Evolutionary conservation across 139 green algal genomes (phyloP).

Genomic region (Mesostigma viride): DNA sequence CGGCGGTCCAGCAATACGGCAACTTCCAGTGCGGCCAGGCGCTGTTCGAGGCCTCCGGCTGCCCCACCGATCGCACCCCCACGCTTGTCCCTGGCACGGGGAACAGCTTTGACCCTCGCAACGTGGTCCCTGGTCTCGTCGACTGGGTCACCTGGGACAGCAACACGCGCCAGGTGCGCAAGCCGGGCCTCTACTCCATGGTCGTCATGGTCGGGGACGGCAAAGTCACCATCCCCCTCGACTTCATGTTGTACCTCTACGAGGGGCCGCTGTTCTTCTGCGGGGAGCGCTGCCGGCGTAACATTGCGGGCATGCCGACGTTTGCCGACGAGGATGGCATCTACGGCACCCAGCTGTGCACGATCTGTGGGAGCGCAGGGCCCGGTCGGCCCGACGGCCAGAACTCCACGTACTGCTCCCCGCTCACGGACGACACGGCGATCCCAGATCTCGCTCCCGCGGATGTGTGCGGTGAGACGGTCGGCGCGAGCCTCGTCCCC

Average conservation of each 20-base stretch:
- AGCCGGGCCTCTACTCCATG: conserved; percentile 22
- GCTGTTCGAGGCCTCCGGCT: neutral
- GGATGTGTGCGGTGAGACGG: too few relatives aligned
- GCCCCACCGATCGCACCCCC: conserved; percentile 14
- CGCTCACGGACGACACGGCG: too few relatives aligned
- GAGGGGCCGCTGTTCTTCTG: conserved; percentile 22
- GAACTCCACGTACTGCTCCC: too few relatives aligned
- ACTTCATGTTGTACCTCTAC: conserved; percentile 32
- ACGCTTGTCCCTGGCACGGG: neutral
- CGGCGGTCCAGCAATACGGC: neutral
- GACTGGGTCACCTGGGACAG: conserved; percentile 20
- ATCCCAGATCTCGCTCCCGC: too few relatives aligned
- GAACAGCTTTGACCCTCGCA: neutral
- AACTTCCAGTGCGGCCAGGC: neutral
- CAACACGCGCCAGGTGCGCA: neutral
- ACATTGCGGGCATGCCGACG: conserved; percentile 10
- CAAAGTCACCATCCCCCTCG: conserved; percentile 12
- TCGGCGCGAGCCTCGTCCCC: neutral
- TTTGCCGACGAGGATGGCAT: conserved; percentile 24
- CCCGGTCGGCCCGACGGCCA: too few relatives aligned
- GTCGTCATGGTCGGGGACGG: conserved; percentile 20
- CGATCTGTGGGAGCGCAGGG: conserved; percentile 17
- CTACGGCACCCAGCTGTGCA: conserved; percentile 23
- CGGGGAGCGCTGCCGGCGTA: conserved; percentile 20
- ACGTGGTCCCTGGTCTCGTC: conserved; percentile 15